Base-by-base conservation (phyloP, 2,329 filamentous ascomycete genomes). In the Scedosporium apiospermum region DNA sequence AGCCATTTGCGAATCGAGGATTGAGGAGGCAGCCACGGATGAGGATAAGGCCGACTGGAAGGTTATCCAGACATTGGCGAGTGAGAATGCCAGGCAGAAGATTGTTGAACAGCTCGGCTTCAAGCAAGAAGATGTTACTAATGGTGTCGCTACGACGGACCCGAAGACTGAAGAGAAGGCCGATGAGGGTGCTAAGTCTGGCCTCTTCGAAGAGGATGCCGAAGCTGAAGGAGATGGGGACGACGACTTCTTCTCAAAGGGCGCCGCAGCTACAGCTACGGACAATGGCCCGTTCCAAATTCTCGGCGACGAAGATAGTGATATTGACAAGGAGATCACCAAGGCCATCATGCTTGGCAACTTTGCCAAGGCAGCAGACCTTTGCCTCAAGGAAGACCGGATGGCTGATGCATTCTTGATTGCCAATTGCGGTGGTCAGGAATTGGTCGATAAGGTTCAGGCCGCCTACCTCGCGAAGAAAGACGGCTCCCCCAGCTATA, bases 331-430 rank as follows among this genome's bases (percentile, higher is more conserved):
- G 75, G 82, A 85, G 63, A 93, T 99, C 66, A 98, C 95, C 3
- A 88, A 86, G 69, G 89, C 93, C 38, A 77, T 99, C 64, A 89
- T 98, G 78, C 81, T 98, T 9, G 95, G 95, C 6, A 85, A 96
- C 66, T 99, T 99, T 70, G 87, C 93, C 63, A 89, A 89, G 72
- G 95, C 95, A 18, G 88, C 96, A 63, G 90, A 96, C 63, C 85
- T 96, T 60, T 96, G 92, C 69, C 78, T 99, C 16, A 87, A 90
- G 69, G 91, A 97, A 74, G 87, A 96, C 67, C 87, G 93, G 61
- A 87, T 98, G 72, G 95, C 95, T 0, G 95, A 99, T 76, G 95
- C 95, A 46, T 96, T 99, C 76, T 91, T 99, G 79, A 93, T 99
- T 71, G 95, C 96, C 57, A 96, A 98, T 69, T 98, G 93, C 70